Evolutionary conservation across 2,329 filamentous ascomycete species (phyloP), one percentile per base, ranked within the genome.

Genomic region (Botrytis sinoallii): DNA sequence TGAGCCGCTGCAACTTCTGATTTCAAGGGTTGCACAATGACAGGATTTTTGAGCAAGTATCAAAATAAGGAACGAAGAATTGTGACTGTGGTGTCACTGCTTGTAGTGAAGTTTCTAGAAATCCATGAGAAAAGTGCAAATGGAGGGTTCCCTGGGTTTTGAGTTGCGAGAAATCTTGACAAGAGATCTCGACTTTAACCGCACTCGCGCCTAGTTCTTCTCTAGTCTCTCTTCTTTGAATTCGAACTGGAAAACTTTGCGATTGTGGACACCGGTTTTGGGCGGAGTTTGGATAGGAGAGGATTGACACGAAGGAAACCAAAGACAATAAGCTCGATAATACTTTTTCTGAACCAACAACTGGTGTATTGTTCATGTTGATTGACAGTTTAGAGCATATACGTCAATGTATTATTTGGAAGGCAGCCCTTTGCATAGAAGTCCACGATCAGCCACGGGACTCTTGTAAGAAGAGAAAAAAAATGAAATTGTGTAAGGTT

Each of bases 71-170:
- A 66, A n/a, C 75, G 65, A 9, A 77, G 63, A 7, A 72, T 44
- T 7, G 74, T 75, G 9, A 74, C 75, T 1, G 75, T 77, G 4
- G 75, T 76, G 52, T 77, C 77, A 44, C 72, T 73, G 3, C 72
- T 75, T 4, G 74, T 74, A 12, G 35, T 59, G 20, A 57, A 25
- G 16, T 70, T 32, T 9, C 64, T 44, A 25, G 63, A 9, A 46
- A 60, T 61, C 29, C 38, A 48, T 25, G 35, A 6, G n/a, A 44
- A 61, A 20, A 52, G 42, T 35, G 64, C n/a, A 67, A 67, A 67
- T 29, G 64, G 64, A 25, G 44, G 44, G 6, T 29, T 67, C 22
- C 29, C 64, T 44, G 64, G 29, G 14, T 38, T 67, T 52, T 52
- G 38, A 22, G 18, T 44, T 35, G 29, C 64, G 29, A 52, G 42